phyloP scores from a whole-genome alignment of 768 basidiomycete genomes.

The Collybia sp. region DNA sequence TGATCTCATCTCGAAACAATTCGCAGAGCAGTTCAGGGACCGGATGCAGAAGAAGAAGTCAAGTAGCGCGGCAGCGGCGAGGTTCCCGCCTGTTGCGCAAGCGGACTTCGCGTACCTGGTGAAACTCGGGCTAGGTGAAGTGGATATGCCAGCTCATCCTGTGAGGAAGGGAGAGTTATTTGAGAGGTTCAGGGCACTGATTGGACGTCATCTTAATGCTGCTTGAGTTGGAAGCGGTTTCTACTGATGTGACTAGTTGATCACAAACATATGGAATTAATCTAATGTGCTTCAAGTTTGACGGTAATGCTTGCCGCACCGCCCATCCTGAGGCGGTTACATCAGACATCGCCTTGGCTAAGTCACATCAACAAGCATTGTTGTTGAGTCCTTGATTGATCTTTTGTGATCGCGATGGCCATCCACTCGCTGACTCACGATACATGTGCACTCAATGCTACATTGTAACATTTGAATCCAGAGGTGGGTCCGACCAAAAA shows the following conservation, averaged over 20 bases:
- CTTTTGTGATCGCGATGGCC: too few species aligned
- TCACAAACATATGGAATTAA: too few species aligned
- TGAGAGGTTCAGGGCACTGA: constrained; percentile 40
- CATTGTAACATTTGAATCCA: too few species aligned
- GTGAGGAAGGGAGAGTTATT: constrained; percentile 52
- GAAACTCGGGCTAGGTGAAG: constrained; percentile 51
- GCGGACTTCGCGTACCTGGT: constrained; percentile 87
- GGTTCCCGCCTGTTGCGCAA: constrained; percentile 75
- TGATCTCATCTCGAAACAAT: constrained; percentile 80
- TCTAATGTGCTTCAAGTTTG: not conserved
- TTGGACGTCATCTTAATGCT: constrained; percentile 13
- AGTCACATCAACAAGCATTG: too few species aligned
- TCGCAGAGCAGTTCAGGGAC: constrained; percentile 84
- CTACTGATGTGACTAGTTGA: not conserved
- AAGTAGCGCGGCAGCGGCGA: constrained; percentile 38
- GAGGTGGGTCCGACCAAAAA: too few species aligned
- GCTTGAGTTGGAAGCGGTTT: not conserved
- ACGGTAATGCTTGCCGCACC: too few species aligned
- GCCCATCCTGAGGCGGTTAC: too few species aligned
- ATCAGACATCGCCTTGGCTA: too few species aligned
- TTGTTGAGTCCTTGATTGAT: too few species aligned
- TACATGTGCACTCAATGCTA: too few species aligned
- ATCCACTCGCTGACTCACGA: too few species aligned
- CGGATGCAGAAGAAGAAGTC: constrained; percentile 43
- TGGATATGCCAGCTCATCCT: constrained; percentile 47